Base-by-base conservation (phyloP, 768 basidiomycete species). In the Hypsizygus marmoreus region DNA sequence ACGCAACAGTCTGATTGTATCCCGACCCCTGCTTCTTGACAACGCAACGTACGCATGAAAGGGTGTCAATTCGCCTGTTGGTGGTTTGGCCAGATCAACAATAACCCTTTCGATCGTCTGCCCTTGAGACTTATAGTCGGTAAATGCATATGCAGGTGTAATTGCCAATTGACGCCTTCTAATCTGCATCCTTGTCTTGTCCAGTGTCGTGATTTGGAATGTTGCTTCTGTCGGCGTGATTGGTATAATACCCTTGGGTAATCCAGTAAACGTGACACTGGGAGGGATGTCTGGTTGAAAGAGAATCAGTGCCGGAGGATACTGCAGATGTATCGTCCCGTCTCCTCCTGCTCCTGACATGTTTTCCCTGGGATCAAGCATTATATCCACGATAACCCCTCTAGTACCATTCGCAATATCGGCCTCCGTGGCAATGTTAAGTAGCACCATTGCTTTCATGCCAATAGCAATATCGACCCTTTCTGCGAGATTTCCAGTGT, bases 371-470 rank as follows among this genome's bases (percentile, higher is more conserved):
- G 57, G 49, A 53, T 73, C 58, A 0, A 74, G 55, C 0, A 67
- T 36, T 9, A 75, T 64, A 17, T 63, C 62, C 0, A 51, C 49
- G 0, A 77, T 60, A 2, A 30, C 49, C 0, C 73, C 73, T 14
- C 66, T 28, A 0, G 70, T 62, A 0, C 75, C 70, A 35, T 76
- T 77, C 0, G 71, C 67, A 1, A 75, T 39, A 41, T 74, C n/a
- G n/a, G n/a, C 68, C 0, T 73, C 67, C 2, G 71, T 71, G 2
- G 62, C 58, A 0, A 73, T 47, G 33, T 74, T 75, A 0, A 52
- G 11, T 2, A 59, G 50, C 0, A 72, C 62, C 70, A 76, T 72
- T 0, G 61, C 69, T 35, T 62, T 51, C 67, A 69, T 70, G 0
- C 72, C 71, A 0, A 68, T 47, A 0, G 64, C 65, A 0, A 73